A percentile compares a stretch with the other conserved stretches of the same genome.
phyloP scores from a whole-genome alignment of 1,139 yeast genomes.

The Pichiaceae sp. region DNA sequence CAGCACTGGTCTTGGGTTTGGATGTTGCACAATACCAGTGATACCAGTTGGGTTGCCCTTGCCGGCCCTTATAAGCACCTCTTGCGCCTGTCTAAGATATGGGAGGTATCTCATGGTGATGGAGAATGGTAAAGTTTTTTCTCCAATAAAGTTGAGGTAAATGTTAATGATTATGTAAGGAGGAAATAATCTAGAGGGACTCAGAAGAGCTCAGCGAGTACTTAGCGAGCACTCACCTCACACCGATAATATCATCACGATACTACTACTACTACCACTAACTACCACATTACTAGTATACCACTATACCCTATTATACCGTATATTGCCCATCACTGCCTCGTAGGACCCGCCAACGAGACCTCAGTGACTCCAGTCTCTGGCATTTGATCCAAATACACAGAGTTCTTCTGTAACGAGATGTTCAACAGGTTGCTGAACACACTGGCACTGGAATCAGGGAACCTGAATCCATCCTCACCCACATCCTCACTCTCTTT shows the following conservation, averaged over 20 bases:
- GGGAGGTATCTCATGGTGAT: conserved; percentile 31
- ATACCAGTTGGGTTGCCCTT: conserved; percentile 73
- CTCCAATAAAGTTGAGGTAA: neutral
- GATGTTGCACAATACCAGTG: conserved; percentile 72
- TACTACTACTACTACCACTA: too few species aligned
- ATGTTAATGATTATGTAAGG: neutral
- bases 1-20: conserved; percentile 78
- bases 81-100: conserved; percentile 39
- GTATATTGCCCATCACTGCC: too few species aligned
- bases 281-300: too few species aligned
- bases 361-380: conserved; percentile 11
- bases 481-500: neutral
- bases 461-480: conserved; percentile 6
- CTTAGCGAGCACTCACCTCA: too few species aligned
- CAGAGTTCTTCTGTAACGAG: conserved; percentile 17
- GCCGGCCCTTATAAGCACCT: conserved; percentile 58
- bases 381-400: conserved; percentile 17
- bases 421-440: conserved; percentile 19
- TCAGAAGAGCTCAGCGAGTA: too few species aligned
- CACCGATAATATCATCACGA: too few species aligned
- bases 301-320: too few species aligned
- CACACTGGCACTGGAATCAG: conserved; percentile 17
- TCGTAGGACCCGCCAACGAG: neutral
- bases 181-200: too few species aligned
- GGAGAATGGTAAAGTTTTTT: neutral